Conservation (phyloP, 2,329 filamentous ascomycete genomes). For the Colletotrichum lindemuthianum region DNA sequence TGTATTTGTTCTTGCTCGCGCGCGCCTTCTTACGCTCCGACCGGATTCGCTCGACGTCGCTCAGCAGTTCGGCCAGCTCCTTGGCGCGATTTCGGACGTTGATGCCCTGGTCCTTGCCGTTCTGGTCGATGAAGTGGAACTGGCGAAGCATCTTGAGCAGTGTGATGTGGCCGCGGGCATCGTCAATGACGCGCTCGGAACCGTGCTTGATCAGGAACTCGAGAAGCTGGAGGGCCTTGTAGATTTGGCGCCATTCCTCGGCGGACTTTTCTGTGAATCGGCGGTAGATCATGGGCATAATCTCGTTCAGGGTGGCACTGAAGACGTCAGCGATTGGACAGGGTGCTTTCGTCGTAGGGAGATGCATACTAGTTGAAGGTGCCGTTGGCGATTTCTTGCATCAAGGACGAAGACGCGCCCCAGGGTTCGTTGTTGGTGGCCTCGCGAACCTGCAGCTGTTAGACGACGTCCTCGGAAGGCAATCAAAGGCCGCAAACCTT, state of each 20-base stretch:
- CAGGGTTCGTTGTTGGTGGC: slow-evolving; percentile 99
- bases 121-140: slow-evolving; percentile 95
- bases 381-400: slow-evolving; percentile 98
- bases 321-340: slow-evolving; percentile 20
- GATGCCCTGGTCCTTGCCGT: slow-evolving; percentile 97
- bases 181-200: slow-evolving; percentile 96
- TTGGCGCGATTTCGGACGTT: slow-evolving; percentile 98
- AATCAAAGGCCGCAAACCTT: slow-evolving; percentile 56
- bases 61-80: slow-evolving; percentile 91
- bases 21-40: slow-evolving; percentile 89
- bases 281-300: slow-evolving; percentile 99
- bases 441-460: slow-evolving; percentile 79
- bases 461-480: slow-evolving; percentile 23
- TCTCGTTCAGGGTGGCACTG: slow-evolving; percentile 96
- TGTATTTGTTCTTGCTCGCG: slow-evolving; percentile 91
- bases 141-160: slow-evolving; percentile 98
- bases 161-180: slow-evolving; percentile 93
- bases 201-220: slow-evolving; percentile 98
- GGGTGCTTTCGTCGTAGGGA: background rate
- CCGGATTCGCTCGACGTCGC: slow-evolving; percentile 90
- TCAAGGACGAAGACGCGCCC: slow-evolving; percentile 84
- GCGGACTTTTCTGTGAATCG: slow-evolving; percentile 98
- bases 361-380: slow-evolving; percentile 92
- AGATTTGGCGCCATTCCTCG: slow-evolving; percentile 99
- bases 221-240: slow-evolving; percentile 96